These are phyloP conservation scores for Stemphylium vesicarium DNA, from an alignment of 2,329 filamentous ascomycete genomes.

Conservation along the genomic window DNA sequence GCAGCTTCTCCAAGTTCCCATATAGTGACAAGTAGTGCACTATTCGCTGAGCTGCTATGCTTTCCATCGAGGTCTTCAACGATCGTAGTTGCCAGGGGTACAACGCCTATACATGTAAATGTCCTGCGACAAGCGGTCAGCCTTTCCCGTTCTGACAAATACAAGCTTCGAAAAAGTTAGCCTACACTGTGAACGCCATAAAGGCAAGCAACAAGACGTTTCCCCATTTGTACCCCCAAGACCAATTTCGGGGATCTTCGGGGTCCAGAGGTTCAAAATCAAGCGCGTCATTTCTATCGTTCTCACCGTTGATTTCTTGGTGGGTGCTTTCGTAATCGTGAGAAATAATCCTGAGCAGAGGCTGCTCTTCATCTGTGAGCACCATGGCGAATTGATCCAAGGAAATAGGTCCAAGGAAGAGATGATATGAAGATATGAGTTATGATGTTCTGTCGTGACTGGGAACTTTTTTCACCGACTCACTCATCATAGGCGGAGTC, in stretches of 20 bases:
- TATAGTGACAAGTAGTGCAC: slow-evolving; percentile 44
- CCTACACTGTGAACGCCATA: slow-evolving; percentile 47
- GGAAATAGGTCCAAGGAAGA: neutral
- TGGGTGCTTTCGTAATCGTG: slow-evolving; percentile 23
- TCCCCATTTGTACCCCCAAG: slow-evolving; percentile 37
- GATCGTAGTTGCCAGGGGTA: slow-evolving; percentile 41
- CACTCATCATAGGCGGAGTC: neutral
- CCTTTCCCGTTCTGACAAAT: neutral
- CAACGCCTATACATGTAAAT: slow-evolving; percentile 49
- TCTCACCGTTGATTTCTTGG: slow-evolving; percentile 14
- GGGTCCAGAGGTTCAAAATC: slow-evolving; percentile 40
- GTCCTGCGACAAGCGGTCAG: slow-evolving; percentile 28
- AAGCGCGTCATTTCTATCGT: slow-evolving; percentile 25
- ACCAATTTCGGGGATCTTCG: slow-evolving; percentile 44
- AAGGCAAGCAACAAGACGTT: slow-evolving; percentile 43
- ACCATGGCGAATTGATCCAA: slow-evolving; percentile 18
- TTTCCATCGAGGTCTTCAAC: slow-evolving; percentile 40
- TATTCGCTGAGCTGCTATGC: slow-evolving; percentile 30
- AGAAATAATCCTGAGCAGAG: slow-evolving; percentile 33
- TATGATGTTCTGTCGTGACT: neutral
- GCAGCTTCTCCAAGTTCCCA: slow-evolving; percentile 48
- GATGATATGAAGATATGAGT: neutral
- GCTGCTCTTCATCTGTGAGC: slow-evolving; percentile 37
- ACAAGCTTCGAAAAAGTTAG: neutral
- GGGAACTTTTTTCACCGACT: slow-evolving; percentile 5